These are phyloP conservation scores for Calophaca sinica DNA, from an alignment of 306 rosid species.

Conservation along the genomic window DNA sequence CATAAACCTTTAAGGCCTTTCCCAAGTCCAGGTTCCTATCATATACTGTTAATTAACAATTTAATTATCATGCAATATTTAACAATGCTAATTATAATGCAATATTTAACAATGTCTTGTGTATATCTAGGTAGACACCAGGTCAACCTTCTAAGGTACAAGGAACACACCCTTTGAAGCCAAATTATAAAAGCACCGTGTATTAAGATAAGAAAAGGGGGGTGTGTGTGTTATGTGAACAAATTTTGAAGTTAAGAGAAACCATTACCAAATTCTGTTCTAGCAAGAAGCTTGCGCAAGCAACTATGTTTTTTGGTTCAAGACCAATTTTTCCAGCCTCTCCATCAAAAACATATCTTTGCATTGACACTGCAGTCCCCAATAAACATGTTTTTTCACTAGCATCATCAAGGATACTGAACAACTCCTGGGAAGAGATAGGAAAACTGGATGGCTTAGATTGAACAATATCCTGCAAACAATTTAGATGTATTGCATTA, in stretches of 20 bases:
- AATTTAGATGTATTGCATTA: conserved; percentile 34
- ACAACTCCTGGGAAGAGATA: conserved; percentile 69
- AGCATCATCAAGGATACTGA: conserved; percentile 77
- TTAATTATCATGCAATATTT: conserved; percentile 10
- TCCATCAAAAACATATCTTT: conserved; percentile 74
- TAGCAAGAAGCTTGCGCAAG: conserved; percentile 82
- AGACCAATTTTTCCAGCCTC: conserved; percentile 79
- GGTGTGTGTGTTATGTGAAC: not conserved
- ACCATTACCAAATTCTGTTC: conserved; percentile 80
- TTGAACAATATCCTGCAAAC: conserved; percentile 79
- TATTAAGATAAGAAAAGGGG: not conserved
- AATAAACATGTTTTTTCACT: conserved; percentile 83
- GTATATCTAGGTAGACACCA: too few species aligned
- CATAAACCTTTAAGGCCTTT: too few species aligned
- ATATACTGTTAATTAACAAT: not conserved
- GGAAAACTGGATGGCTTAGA: conserved; percentile 67
- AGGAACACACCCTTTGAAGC: not conserved
- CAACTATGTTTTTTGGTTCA: conserved; percentile 78
- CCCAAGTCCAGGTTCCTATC: too few species aligned
- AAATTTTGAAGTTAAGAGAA: conserved; percentile 19
- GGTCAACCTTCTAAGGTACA: too few species aligned
- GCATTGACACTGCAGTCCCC: conserved; percentile 74
- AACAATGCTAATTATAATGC: conserved; percentile 14
- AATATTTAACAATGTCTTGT: conserved; percentile 10
- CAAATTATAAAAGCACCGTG: conserved; percentile 1